A percentile compares a stretch with the other conserved stretches of the same genome.
Evolutionary conservation across 495 filamentous ascomycete species (phyloP).

Genomic region (Tuber aestivum): DNA sequence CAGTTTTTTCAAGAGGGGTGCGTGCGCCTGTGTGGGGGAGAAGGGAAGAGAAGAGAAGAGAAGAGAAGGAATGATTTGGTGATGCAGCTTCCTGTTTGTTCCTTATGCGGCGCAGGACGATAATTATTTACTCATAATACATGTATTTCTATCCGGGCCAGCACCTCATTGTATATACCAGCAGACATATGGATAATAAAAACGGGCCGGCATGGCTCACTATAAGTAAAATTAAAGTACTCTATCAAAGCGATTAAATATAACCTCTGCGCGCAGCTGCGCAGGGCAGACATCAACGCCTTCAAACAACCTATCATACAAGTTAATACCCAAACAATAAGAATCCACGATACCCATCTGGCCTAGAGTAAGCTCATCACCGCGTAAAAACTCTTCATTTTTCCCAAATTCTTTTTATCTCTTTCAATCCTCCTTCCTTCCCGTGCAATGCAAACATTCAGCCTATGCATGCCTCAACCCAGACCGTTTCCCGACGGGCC

Average conservation of each 20-base stretch:
- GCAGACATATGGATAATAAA: not conserved
- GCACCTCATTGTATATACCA: not conserved
- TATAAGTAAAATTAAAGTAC: not conserved
- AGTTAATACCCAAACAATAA: not conserved
- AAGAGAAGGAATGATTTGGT: not conserved
- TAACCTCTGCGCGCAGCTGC: not conserved
- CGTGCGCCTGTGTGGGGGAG: not conserved
- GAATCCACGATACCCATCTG: not conserved
- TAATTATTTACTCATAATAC: conserved; percentile 1
- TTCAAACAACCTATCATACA: not conserved
- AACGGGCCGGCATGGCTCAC: not conserved
- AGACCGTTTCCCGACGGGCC: not conserved
- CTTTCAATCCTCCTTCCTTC: not conserved
- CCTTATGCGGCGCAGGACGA: not conserved
- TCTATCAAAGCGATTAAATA: not conserved
- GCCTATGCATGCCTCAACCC: not conserved
- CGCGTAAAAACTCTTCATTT: not conserved
- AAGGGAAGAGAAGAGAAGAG: not conserved
- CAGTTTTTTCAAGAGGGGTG: not conserved
- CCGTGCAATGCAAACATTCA: not conserved
- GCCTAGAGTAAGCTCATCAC: not conserved
- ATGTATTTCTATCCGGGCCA: not conserved
- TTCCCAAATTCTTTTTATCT: no score
- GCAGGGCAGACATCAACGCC: not conserved
- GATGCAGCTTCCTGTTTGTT: not conserved